Percentiles rank a stretch among this genome's conserved stretches.
Evolutionary conservation across 495 filamentous ascomycete genomes (phyloP).

Genomic region (Physcia stellaris): DNA sequence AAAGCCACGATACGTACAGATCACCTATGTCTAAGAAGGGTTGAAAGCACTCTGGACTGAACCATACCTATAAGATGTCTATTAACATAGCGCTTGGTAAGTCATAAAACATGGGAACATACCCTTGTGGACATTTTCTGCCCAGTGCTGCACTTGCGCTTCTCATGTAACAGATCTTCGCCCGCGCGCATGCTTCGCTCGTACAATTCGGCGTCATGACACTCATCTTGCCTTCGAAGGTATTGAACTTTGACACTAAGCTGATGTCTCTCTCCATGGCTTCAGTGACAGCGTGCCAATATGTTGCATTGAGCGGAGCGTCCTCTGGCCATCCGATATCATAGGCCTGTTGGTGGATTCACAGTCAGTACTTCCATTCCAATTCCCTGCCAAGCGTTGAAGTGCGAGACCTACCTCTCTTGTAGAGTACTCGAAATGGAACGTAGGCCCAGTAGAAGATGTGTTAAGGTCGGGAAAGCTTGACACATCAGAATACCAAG

Average conservation of each 20-base stretch:
- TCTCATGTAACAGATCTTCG: constrained; percentile 49
- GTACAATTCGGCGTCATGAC: constrained; percentile 37
- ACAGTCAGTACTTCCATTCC: too few relatives aligned
- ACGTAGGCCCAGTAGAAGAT: constrained; percentile 25
- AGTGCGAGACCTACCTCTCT: too few relatives aligned
- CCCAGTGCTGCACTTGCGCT: constrained; percentile 40
- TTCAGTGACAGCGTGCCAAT: constrained; percentile 45
- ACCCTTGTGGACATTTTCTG: constrained; percentile 35
- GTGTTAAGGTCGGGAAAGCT: constrained; percentile 23
- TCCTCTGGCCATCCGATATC: constrained; percentile 31
- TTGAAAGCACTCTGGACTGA: constrained; percentile 2
- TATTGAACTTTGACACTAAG: constrained; percentile 36
- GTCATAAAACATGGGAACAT: constrained; percentile 2
- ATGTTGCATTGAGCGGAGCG: constrained; percentile 41
- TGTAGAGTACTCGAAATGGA: constrained; percentile 41
- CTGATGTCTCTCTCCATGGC: constrained; percentile 39
- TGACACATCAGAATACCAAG: constrained; percentile 37
- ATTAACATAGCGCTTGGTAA: too few relatives aligned
- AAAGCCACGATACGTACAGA: too few relatives aligned
- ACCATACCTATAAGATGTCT: background rate
- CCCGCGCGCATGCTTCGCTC: constrained; percentile 31
- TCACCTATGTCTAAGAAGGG: too few relatives aligned
- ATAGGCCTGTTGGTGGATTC: too few relatives aligned
- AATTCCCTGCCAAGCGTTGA: too few relatives aligned
- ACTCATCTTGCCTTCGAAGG: constrained; percentile 39